A percentile compares a stretch with the other conserved stretches of the same genome.
phyloP scores from a whole-genome alignment of 2,329 filamentous ascomycete genomes.

The Ophiostoma perfectum region DNA sequence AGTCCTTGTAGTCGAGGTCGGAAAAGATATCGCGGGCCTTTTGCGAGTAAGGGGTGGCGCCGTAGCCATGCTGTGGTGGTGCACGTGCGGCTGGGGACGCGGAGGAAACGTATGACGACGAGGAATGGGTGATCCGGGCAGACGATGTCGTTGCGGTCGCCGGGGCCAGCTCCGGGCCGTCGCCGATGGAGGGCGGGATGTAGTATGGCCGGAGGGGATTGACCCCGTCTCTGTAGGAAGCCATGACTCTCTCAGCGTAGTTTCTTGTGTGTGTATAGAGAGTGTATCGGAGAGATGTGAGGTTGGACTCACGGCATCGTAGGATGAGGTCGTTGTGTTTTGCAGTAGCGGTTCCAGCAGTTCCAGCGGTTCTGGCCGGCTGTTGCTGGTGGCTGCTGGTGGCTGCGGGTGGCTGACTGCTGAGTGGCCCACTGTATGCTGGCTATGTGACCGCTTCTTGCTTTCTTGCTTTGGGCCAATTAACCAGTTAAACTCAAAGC shows the following conservation, averaged over 20 bases:
- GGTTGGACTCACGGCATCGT: background rate
- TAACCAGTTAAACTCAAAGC: slow-evolving; percentile 6
- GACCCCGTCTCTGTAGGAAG: slow-evolving; percentile 42
- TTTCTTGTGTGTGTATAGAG: background rate
- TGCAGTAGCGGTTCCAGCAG: slow-evolving; percentile 6
- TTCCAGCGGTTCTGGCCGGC: background rate
- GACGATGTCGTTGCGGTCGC: slow-evolving; percentile 31
- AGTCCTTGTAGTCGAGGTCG: slow-evolving; percentile 88
- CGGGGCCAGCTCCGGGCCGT: slow-evolving; percentile 36
- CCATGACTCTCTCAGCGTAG: slow-evolving; percentile 34
- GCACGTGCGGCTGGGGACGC: slow-evolving; percentile 29
- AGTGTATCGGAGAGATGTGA: background rate
- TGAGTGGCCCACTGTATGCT: background rate
- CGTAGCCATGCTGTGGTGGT: slow-evolving; percentile 43
- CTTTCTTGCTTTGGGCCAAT: background rate
- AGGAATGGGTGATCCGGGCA: slow-evolving; percentile 23
- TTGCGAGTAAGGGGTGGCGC: slow-evolving; percentile 45
- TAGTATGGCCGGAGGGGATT: slow-evolving; percentile 69
- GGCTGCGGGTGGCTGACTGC: background rate
- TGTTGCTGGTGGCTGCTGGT: background rate
- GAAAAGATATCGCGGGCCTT: slow-evolving; percentile 80
- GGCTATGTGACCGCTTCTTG: slow-evolving; percentile 6
- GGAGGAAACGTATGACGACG: background rate
- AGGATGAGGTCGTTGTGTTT: slow-evolving; percentile 10
- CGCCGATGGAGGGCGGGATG: slow-evolving; percentile 54